Conservation (phyloP, 2,329 filamentous ascomycete genomes). For the Paecilomyces dactylethromorphus region DNA sequence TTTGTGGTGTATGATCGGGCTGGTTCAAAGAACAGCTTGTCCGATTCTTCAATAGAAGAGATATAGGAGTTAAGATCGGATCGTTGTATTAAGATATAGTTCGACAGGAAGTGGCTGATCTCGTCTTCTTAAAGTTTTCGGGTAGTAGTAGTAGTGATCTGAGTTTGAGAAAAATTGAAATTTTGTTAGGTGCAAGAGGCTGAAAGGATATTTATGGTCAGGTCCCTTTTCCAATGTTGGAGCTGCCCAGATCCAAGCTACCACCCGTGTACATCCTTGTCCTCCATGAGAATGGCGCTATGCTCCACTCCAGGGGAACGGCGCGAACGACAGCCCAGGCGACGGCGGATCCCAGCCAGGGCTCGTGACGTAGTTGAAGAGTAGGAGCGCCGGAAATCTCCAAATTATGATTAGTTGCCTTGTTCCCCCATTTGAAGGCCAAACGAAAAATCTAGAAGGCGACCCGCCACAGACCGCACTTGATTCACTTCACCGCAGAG, state of each 20-base stretch:
- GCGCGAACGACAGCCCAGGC: not conserved
- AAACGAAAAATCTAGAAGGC: constrained; percentile 1
- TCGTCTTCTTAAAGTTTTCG: not conserved
- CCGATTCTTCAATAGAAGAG: not conserved
- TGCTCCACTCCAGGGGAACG: not conserved
- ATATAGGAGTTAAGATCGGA: not conserved
- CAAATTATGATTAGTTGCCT: not conserved
- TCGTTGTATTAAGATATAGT: not conserved
- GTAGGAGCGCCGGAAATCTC: not conserved
- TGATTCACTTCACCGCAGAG: not conserved
- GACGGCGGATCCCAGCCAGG: not conserved
- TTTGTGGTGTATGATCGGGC: not conserved
- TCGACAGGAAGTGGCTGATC: not conserved
- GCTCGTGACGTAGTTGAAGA: not conserved
- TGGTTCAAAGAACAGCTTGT: not conserved
- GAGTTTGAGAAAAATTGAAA: not conserved
- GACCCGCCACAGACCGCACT: not conserved
- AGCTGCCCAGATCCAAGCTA: not conserved
- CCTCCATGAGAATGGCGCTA: not conserved
- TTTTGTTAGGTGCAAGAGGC: not conserved
- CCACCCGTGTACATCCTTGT: not conserved
- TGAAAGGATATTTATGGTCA: not conserved
- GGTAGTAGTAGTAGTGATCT: not conserved
- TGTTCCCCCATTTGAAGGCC: not conserved
- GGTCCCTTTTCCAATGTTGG: not conserved